A percentile compares a stretch with the other conserved stretches of the same genome.
Conservation (phyloP, 306 rosid genomes). For the Fragaria ananassa region DNA sequence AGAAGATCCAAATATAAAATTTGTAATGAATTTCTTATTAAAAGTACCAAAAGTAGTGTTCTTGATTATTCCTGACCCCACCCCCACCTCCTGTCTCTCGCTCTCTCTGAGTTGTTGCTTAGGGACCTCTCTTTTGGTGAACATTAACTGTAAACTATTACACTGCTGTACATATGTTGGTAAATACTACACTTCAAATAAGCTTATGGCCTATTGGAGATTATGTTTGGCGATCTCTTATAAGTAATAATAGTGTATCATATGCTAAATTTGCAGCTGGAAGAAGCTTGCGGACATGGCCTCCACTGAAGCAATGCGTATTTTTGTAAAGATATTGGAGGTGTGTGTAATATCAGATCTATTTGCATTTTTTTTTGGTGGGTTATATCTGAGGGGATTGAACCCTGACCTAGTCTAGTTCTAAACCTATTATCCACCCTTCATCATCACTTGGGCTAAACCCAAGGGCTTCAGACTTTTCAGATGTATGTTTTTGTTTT, state of each 20-base stretch:
- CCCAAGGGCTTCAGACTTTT: background rate
- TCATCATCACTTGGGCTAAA: background rate
- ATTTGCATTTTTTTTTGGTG: background rate
- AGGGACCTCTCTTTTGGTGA: background rate
- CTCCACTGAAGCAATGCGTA: conserved; percentile 92
- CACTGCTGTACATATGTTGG: background rate
- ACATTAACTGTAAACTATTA: background rate
- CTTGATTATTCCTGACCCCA: background rate
- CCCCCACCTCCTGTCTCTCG: background rate
- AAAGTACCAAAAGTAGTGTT: background rate
- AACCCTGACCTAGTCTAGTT: background rate
- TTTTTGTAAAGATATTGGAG: conserved; percentile 97
- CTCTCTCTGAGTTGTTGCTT: background rate
- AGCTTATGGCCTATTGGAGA: background rate
- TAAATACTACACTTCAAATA: background rate
- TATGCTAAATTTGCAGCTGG: conserved; percentile 70
- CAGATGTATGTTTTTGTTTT: conserved; percentile 17
- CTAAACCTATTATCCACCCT: background rate
- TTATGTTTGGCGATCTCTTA: background rate
- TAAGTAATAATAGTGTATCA: conserved; percentile 8
- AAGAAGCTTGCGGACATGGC: conserved; percentile 87
- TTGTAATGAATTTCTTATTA: background rate
- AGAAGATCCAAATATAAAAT: background rate
- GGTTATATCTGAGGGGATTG: background rate
- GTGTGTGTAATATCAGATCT: conserved; percentile 29